Evolutionary conservation across 73 alveolate genomes (phyloP), one percentile per base, ranked within the genome.

Genomic region (Paramecium bursaria): DNA sequence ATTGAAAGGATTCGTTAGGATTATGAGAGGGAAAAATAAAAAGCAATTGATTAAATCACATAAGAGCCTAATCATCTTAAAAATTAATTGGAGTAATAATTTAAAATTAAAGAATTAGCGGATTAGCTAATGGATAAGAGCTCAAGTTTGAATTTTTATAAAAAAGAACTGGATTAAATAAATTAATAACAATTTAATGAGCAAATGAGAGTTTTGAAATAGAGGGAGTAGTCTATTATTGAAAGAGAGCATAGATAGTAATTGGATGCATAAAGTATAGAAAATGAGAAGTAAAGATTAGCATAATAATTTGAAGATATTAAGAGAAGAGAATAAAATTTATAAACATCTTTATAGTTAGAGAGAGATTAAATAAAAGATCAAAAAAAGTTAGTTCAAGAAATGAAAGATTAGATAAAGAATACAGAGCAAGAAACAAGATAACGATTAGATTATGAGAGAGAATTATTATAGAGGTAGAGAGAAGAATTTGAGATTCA

Each of bases 231-330:
- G 22, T 30, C 30, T 2, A 11, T 61, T 4, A 30, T 33, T 3
- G 80, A 61, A 2, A 0, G 49, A 61, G 80, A 61, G 19, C 30
- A 31, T 0, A 0, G 0, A 5, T 33, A 33, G 17, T 31, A 61
- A 33, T 33, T 17, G 39, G 80, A 61, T 14, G 39, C 17, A 61
- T 27, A 51, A 11, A 33, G 39, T 35, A 13, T 61, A 4, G 80
- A 61, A 14, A 61, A 10, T 61, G 80, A 61, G 29, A 61, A 61
- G 31, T 33, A 31, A n/a, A 61, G 80, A 61, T 44, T 61, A 3
- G 14, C 30, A 61, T 33, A 61, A 5, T 27, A 33, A 27, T 33
- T 33, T 19, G 53, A 61, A 33, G 80, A 61, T 35, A 11, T 61
- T 11, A 61, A 35, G 5, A 61, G 54, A 61, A 61, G 80, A 35